Evolutionary conservation across 73 alveolate species (phyloP).

Genomic region (Tetrahymena borealis): DNA sequence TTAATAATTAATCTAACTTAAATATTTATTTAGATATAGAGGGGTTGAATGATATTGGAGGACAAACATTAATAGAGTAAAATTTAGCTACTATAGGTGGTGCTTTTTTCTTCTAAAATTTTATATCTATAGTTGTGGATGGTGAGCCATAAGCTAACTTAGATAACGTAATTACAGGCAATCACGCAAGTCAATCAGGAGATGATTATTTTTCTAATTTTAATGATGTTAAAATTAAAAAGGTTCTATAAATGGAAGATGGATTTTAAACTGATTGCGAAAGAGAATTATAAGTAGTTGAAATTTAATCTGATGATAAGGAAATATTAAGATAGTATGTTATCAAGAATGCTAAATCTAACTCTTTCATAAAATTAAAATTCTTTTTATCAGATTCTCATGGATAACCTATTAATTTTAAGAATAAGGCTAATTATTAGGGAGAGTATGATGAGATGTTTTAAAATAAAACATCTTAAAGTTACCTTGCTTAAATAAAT

Average conservation of each 20-base stretch:
- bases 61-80: not conserved
- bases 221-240: not conserved
- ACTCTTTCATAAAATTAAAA: not conserved
- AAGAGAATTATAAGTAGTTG: not conserved
- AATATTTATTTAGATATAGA: not conserved
- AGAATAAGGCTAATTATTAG: too few relatives aligned
- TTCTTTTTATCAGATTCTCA: not conserved
- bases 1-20: too few relatives aligned
- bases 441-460: too few relatives aligned
- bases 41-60: not conserved
- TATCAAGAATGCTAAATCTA: not conserved
- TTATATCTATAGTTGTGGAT: not conserved
- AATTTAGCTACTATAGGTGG: not conserved
- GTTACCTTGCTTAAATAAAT: too few relatives aligned
- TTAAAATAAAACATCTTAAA: too few relatives aligned
- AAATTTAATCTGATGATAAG: not conserved
- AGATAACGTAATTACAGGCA: not conserved
- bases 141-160: not conserved
- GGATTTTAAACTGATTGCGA: not conserved
- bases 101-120: not conserved
- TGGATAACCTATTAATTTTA: too few relatives aligned
- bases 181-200: not conserved
- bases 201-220: not conserved
- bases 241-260: not conserved
- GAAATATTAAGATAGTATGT: not conserved